Percentiles rank a stretch among this genome's conserved stretches.
These are phyloP conservation scores for Botrytis byssoidea DNA, from an alignment of 2,329 filamentous ascomycete genomes.

Conservation along the genomic window DNA sequence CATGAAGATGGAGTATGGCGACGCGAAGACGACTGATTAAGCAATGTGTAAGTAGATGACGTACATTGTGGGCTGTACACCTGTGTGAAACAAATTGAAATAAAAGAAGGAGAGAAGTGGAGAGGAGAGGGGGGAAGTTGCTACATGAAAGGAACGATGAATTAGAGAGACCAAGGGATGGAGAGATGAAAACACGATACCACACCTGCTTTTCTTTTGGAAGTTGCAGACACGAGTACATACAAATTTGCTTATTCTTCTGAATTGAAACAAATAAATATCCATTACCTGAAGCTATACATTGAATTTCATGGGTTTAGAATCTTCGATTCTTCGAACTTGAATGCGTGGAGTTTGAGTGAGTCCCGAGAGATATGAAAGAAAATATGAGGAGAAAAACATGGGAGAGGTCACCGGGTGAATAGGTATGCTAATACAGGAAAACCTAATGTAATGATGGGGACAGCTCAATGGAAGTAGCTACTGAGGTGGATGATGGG, in stretches of 20 bases:
- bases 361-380: not conserved
- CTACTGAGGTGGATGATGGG: no score
- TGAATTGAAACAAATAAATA: not conserved
- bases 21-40: not conserved
- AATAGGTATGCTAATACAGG: no score
- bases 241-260: not conserved
- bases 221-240: not conserved
- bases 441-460: not conserved
- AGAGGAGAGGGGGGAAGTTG: not conserved
- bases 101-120: not conserved
- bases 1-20: not conserved
- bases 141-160: not conserved
- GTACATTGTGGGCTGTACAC: not conserved
- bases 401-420: no score
- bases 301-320: not conserved
- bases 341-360: fast-evolving
- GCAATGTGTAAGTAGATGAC: not conserved
- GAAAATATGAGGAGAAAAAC: no score
- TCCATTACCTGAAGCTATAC: not conserved
- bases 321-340: not conserved
- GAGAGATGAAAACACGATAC: not conserved
- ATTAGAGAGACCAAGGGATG: not conserved
- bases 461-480: not conserved
- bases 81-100: not conserved
- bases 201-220: no score